Evolutionary conservation across 257 asterid genomes (phyloP).

Genomic region (Catharanthus roseus): DNA sequence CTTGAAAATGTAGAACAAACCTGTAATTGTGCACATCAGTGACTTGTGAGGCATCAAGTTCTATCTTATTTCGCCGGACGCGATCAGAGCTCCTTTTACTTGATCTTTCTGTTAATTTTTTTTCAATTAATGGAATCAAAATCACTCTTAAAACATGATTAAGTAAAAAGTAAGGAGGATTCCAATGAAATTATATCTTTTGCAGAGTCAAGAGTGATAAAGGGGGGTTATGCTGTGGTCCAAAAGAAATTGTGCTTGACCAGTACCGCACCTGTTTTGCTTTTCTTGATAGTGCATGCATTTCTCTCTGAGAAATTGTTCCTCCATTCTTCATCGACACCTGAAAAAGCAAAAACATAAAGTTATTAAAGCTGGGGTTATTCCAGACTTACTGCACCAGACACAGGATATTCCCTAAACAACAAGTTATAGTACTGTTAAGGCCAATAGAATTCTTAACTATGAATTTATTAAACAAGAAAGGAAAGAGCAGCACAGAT

Average conservation of each 20-base stretch:
- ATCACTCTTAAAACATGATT: background rate
- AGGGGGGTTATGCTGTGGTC: conserved; percentile 51
- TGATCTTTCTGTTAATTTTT: conserved; percentile 42
- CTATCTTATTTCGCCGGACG: conserved; percentile 52
- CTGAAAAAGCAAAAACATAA: conserved; percentile 59
- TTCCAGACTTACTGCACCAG: conserved; percentile 37
- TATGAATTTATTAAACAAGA: conserved; percentile 22
- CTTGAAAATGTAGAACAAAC: conserved; percentile 25
- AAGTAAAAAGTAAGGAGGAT: background rate
- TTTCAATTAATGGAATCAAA: conserved; percentile 9
- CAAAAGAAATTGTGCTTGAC: conserved; percentile 45
- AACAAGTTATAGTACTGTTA: conserved; percentile 14
- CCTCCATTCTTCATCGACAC: conserved; percentile 93
- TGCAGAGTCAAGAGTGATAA: conserved; percentile 11
- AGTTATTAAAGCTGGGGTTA: conserved; percentile 45
- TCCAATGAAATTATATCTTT: conserved; percentile 10
- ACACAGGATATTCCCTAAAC: conserved; percentile 40
- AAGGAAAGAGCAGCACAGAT: conserved; percentile 20
- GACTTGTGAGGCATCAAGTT: conserved; percentile 57
- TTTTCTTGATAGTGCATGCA: conserved; percentile 85
- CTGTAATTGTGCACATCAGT: conserved; percentile 63
- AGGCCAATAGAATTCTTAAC: conserved; percentile 16
- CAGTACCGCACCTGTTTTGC: conserved; percentile 71
- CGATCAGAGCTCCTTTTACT: conserved; percentile 41
- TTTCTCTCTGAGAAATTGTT: conserved; percentile 67